These are phyloP conservation scores for Elaeis guineensis DNA, from an alignment of 176 grass and related monocot species.

Conservation along the genomic window DNA sequence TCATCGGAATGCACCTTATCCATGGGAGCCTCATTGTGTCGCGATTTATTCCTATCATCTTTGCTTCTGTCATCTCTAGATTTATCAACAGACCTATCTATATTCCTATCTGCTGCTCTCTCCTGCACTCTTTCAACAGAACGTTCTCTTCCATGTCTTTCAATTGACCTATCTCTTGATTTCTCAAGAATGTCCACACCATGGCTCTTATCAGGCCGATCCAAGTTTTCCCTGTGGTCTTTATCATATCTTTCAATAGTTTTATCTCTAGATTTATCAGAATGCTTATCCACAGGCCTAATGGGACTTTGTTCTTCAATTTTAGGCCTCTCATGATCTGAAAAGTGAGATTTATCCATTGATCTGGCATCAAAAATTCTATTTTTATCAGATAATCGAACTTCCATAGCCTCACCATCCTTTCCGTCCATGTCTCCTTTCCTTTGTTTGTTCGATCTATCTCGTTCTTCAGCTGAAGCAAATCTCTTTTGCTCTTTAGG, in stretches of 20 bases:
- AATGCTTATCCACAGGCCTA: conserved; percentile 19
- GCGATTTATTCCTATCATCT: conserved; percentile 62
- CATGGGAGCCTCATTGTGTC: conserved; percentile 39
- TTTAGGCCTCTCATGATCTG: conserved; percentile 50
- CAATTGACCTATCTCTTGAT: conserved; percentile 53
- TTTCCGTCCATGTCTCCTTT: conserved; percentile 57
- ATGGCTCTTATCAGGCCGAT: conserved; percentile 43
- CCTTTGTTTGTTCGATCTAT: conserved; percentile 65
- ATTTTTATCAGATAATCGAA: conserved; percentile 38
- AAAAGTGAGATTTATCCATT: conserved; percentile 38
- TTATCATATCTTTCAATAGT: conserved; percentile 60
- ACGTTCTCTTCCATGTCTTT: conserved; percentile 55
- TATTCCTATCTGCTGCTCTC: conserved; percentile 34
- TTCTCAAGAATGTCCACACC: conserved; percentile 62
- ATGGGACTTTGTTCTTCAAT: conserved; percentile 46
- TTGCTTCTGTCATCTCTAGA: conserved; percentile 85
- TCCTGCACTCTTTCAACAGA: conserved; percentile 72
- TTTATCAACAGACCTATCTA: conserved; percentile 48
- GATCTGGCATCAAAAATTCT: conserved; percentile 26
- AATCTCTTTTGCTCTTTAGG: conserved; percentile 63
- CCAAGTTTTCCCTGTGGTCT: conserved; percentile 56
- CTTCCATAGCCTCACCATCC: conserved; percentile 40
- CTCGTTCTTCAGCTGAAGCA: conserved; percentile 49
- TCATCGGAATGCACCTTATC: conserved; percentile 53
- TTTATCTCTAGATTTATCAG: conserved; percentile 39